Conservation (phyloP, 352 stramenopile species). For the Pythium aquatile region DNA sequence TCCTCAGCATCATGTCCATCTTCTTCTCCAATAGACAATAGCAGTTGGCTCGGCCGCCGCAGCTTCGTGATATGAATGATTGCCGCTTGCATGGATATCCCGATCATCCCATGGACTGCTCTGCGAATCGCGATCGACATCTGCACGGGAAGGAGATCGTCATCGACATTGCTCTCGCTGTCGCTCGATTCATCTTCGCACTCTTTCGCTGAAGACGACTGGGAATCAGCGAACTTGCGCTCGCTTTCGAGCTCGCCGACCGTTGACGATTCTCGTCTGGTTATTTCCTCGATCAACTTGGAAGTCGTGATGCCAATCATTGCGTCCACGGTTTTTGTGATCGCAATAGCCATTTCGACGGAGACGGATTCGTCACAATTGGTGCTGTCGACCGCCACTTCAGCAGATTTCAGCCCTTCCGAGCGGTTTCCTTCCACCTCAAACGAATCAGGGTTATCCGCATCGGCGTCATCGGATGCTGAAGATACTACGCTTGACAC, state of each 20-base stretch:
- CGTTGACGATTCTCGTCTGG: not conserved
- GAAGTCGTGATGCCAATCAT: slow-evolving; percentile 37
- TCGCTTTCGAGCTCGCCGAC: not conserved
- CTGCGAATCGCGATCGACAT: slow-evolving; percentile 43
- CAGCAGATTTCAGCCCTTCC: not conserved
- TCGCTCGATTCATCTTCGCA: not conserved
- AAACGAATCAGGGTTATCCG: not conserved
- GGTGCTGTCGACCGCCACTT: not conserved
- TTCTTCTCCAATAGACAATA: slow-evolving; percentile 26
- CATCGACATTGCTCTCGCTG: not conserved
- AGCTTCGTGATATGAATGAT: slow-evolving; percentile 31
- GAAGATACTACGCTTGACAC: not conserved
- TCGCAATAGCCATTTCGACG: slow-evolving; percentile 48
- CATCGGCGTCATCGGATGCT: not conserved
- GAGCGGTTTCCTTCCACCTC: not conserved
- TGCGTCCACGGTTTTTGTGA: slow-evolving; percentile 38
- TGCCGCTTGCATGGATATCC: slow-evolving; percentile 39
- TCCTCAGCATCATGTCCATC: slow-evolving; percentile 6
- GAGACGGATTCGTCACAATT: slow-evolving; percentile 1
- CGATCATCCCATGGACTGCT: slow-evolving; percentile 41
- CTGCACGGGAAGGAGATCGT: slow-evolving; percentile 28
- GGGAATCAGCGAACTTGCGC: not conserved
- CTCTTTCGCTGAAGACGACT: not conserved
- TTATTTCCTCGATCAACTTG: slow-evolving; percentile 6
- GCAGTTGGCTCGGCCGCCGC: slow-evolving; percentile 22